These are phyloP conservation scores for Pythium dissimile DNA, from an alignment of 352 stramenopile genomes.

Conservation along the genomic window DNA sequence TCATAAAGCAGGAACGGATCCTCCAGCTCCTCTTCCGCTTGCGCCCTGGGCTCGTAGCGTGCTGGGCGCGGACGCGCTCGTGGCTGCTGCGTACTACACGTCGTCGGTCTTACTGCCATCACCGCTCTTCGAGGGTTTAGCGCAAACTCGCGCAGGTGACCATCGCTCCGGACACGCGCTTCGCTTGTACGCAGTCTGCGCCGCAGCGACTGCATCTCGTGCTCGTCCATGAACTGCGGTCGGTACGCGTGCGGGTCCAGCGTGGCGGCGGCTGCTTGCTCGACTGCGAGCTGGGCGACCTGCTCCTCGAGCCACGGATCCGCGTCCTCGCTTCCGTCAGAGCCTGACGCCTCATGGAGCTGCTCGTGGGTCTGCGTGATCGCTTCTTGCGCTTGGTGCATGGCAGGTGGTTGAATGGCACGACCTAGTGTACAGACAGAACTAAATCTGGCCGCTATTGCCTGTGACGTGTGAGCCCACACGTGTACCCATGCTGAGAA, in stretches of 20 bases:
- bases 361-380: too few species aligned
- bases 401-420: neutral
- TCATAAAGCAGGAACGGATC: slow-evolving; percentile 3
- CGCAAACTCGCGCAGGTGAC: slow-evolving; percentile 46
- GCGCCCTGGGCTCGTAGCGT: neutral
- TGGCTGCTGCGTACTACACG: neutral
- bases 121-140: slow-evolving; percentile 31
- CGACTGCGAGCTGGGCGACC: slow-evolving; percentile 14
- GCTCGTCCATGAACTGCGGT: slow-evolving; percentile 53
- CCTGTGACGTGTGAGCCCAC: neutral
- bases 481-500: neutral
- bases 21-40: neutral
- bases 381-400: neutral
- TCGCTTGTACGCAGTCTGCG: slow-evolving; percentile 34
- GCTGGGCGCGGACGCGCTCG: neutral
- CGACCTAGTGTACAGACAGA: neutral
- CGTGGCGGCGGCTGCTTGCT: slow-evolving; percentile 2
- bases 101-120: neutral
- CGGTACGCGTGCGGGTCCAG: slow-evolving; percentile 29
- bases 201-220: slow-evolving; percentile 43
- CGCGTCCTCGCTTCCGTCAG: slow-evolving; percentile 12
- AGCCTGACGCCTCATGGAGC: too few species aligned
- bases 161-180: slow-evolving; percentile 35
- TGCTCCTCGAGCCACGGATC: slow-evolving; percentile 17
- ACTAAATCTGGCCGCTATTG: too few species aligned